Base-by-base conservation (phyloP, 1,284 basidiomycete species). In the Rhodotorula sp. region DNA sequence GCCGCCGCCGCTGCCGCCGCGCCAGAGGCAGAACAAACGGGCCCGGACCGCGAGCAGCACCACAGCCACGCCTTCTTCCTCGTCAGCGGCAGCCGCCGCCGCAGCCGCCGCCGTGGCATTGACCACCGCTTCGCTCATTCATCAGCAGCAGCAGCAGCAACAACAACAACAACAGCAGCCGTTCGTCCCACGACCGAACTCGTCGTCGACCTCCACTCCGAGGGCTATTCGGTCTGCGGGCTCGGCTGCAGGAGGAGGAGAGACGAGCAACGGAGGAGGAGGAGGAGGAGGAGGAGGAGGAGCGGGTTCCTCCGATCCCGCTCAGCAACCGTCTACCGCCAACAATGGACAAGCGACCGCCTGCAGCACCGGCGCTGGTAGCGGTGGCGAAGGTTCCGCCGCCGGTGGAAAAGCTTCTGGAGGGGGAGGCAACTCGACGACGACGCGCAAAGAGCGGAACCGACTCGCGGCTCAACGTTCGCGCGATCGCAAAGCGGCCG, bases 371-470 rank as follows among this genome's bases (percentile, higher is more conserved):
- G 39, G 39, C 39, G 39, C 39, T 43, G 39, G 39, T 43, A 43
- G 39, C n/a, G 58, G 46, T 46, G 26, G 26, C 5, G n/a, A 51
- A 49, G 21, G 29, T 21, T 47, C 48, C 15, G 48, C 16, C 29
- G 31, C 31, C 49, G 29, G 60, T 23, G n/a, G 43, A 62, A 23
- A 51, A 51, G 49, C 47, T 7, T 6, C 20, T 49, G 48, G 5
- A 21, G 48, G 8, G 7, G 48, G 23, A 6, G 48, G 14, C 26
- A 26, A 26, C 21, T 29, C 51, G 51, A n/a, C 51, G 51, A 48
- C 64, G 20, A 48, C 46, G 16, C 63, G 70, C 29, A 74, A 74
- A 51, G 72, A 74, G 62, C 64, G 72, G 31, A 74, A 74, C 62
- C 59, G 72, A 0, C 48, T 74, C 47, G 72, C 72, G 7, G 72